phyloP scores from a whole-genome alignment of 768 basidiomycete genomes.

The Mycena alexandri region DNA sequence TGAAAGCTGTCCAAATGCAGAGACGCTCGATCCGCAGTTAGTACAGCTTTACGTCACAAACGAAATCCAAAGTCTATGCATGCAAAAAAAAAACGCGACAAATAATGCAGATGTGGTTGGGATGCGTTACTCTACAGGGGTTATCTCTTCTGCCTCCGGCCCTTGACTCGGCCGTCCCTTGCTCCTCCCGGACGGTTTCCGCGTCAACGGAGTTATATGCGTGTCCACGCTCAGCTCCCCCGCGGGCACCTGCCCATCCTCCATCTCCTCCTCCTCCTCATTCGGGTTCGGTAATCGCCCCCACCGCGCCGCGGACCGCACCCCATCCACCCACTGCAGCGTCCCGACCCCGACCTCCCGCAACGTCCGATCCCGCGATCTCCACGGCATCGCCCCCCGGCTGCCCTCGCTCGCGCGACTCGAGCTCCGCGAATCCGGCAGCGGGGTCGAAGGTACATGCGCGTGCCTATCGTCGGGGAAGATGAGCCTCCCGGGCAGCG shows the following conservation, averaged over 20 bases:
- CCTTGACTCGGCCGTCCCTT: conserved; percentile 66
- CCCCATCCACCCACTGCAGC: conserved; percentile 80
- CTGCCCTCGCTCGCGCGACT: conserved; percentile 54
- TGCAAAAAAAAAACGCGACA: conserved; percentile 24
- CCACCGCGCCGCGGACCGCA: conserved; percentile 73
- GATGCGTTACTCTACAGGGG: conserved; percentile 49
- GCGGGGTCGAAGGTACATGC: conserved; percentile 12
- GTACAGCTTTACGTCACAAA: too few relatives aligned
- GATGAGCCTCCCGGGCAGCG: conserved; percentile 66
- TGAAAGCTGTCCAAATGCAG: conserved; percentile 9
- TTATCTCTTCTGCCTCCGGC: conserved; percentile 53
- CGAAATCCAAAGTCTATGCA: conserved; percentile 1
- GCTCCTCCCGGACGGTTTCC: conserved; percentile 70
- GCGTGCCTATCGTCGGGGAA: conserved; percentile 50
- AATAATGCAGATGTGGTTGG: conserved; percentile 31
- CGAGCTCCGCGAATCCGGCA: conserved; percentile 51
- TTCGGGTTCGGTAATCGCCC: conserved; percentile 55
- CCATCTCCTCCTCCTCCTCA: conserved; percentile 56
- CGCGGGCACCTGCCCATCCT: conserved; percentile 40
- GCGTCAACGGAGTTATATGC: conserved; percentile 72
- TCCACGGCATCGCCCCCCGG: conserved; percentile 67
- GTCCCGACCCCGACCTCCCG: conserved; percentile 71
- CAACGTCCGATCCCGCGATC: conserved; percentile 68
- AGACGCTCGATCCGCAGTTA: too few relatives aligned
- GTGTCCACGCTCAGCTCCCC: conserved; percentile 53